Evolutionary conservation across 441 rosid species (phyloP).

Genomic region (Brassica balearica): DNA sequence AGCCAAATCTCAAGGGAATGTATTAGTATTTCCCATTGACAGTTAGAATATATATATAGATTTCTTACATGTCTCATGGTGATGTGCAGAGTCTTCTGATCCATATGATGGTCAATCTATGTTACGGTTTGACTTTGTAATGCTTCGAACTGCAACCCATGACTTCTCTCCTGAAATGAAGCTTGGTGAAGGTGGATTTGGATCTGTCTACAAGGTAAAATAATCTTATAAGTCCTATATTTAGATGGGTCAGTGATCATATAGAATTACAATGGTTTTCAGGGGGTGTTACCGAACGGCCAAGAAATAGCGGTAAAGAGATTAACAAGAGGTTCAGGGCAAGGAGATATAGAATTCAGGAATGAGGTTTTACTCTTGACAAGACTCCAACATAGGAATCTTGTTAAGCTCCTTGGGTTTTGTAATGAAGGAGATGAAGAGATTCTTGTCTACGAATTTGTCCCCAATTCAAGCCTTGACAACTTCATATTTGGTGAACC

Average conservation of each 20-base stretch:
- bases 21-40: background rate
- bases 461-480: constrained; percentile 59
- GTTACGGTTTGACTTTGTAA: constrained; percentile 22
- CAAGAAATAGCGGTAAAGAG: constrained; percentile 59
- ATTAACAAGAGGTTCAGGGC: constrained; percentile 45
- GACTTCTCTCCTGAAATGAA: constrained; percentile 24
- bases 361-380: constrained; percentile 58
- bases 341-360: constrained; percentile 59
- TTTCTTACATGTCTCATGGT: constrained; percentile 12
- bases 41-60: background rate
- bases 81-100: constrained; percentile 13
- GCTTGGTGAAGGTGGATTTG: constrained; percentile 40
- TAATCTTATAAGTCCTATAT: background rate
- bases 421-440: constrained; percentile 52
- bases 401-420: constrained; percentile 62
- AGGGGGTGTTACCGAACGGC: constrained; percentile 56
- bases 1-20: background rate
- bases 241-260: constrained; percentile 1
- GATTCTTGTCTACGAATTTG: constrained; percentile 54
- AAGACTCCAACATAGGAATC: constrained; percentile 60
- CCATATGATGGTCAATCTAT: constrained; percentile 13
- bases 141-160: constrained; percentile 23
- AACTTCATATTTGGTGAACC: constrained; percentile 50
- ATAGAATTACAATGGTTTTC: background rate
- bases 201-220: constrained; percentile 30